Evolutionary conservation across 768 basidiomycete genomes (phyloP).

Genomic region (Tulasnella sp.): DNA sequence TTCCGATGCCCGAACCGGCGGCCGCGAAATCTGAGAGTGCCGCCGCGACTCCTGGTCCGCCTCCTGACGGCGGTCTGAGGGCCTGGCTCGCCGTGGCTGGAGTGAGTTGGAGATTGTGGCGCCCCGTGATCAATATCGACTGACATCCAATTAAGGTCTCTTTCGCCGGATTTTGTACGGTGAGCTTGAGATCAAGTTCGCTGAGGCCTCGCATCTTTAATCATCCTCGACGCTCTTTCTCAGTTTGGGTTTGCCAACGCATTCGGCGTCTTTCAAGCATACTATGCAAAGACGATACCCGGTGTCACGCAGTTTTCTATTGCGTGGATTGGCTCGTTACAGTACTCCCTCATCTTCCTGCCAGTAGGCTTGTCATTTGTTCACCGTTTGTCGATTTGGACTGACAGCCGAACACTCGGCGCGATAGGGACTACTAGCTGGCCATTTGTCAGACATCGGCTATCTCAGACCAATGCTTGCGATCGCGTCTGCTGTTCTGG

Average conservation of each 20-base stretch:
- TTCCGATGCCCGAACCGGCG: neutral
- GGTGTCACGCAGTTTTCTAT: conserved; percentile 25
- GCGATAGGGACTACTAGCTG: conserved; percentile 24
- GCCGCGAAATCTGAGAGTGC: neutral
- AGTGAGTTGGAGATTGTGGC: neutral
- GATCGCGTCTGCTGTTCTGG: conserved; percentile 3
- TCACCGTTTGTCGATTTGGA: neutral
- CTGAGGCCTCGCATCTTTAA: neutral
- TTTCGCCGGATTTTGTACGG: conserved; percentile 22
- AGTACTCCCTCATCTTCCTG: conserved; percentile 34
- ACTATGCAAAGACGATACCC: conserved; percentile 18
- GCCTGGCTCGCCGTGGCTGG: conserved; percentile 30
- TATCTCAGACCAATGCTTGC: conserved; percentile 16
- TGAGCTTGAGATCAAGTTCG: neutral
- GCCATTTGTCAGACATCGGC: conserved; percentile 25
- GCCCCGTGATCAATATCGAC: neutral
- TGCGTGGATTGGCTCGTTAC: conserved; percentile 34
- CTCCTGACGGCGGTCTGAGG: conserved; percentile 25
- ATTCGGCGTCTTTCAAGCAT: conserved; percentile 31
- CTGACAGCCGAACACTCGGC: neutral
- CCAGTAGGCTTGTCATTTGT: conserved; percentile 19
- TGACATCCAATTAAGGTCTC: neutral
- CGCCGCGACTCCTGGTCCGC: neutral
- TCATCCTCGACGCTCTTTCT: neutral
- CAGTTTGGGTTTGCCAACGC: conserved; percentile 28